A percentile compares a stretch with the other conserved stretches of the same genome.
These are phyloP conservation scores for Colletotrichum acutatum DNA, from an alignment of 2,329 filamentous ascomycete species.

Conservation along the genomic window DNA sequence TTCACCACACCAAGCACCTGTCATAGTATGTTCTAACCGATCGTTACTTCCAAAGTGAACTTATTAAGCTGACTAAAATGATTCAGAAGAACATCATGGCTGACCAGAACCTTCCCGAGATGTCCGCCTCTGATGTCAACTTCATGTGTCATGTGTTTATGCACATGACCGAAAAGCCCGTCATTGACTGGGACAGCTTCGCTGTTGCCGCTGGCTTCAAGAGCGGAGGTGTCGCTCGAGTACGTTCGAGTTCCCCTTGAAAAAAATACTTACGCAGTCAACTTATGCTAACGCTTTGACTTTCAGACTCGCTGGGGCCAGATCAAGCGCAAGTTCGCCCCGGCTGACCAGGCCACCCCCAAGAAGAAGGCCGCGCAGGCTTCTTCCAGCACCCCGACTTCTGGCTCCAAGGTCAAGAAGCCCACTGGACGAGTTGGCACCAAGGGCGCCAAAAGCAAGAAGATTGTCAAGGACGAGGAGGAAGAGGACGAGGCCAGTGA, in stretches of 20 bases:
- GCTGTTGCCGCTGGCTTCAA: conserved; percentile 56
- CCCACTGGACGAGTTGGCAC: conserved; percentile 30
- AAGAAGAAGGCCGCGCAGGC: background rate
- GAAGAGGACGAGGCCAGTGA: conserved; percentile 22
- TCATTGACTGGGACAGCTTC: conserved; percentile 60
- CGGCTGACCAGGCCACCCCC: conserved; percentile 18
- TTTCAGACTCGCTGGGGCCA: conserved; percentile 59
- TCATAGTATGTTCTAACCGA: background rate
- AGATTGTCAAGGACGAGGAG: conserved; percentile 37
- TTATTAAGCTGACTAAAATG: background rate
- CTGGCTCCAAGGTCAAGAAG: conserved; percentile 35
- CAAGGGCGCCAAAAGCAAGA: conserved; percentile 37
- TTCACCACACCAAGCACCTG: background rate
- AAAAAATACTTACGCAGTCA: background rate
- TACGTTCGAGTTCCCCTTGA: conserved; percentile 40
- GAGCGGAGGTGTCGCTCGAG: conserved; percentile 57
- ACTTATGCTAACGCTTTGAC: background rate
- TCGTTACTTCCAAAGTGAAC: background rate
- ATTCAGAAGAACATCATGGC: conserved; percentile 41
- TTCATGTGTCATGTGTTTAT: conserved; percentile 58
- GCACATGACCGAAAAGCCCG: conserved; percentile 53
- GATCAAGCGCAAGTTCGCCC: conserved; percentile 42
- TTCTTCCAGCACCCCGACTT: background rate
- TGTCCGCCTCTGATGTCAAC: conserved; percentile 53
- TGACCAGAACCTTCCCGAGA: conserved; percentile 43